Evolutionary conservation across 2,329 filamentous ascomycete genomes (phyloP), one percentile per base, ranked within the genome.

Genomic region (Penicillium griseofulvum): DNA sequence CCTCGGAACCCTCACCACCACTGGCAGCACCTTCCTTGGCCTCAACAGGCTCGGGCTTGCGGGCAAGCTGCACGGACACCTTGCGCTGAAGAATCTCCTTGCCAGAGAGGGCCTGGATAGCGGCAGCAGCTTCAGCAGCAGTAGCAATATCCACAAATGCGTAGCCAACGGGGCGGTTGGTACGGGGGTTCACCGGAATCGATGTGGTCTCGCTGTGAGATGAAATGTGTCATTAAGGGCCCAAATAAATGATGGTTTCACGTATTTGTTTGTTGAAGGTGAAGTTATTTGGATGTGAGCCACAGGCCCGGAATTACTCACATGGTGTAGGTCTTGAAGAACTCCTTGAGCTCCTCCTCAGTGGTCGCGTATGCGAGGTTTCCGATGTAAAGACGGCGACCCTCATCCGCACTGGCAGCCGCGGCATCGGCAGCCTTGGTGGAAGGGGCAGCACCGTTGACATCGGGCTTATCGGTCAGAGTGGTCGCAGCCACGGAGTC

Each of bases 351-450:
- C 88, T 97, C 91, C 88, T 90, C 94, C 90, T 97, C 94, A 79
- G 91, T 96, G 87, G 94, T 97, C 88, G 93, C 92, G 80, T 99
- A 99, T 74, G 94, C 94, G 87, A 99, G 90, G 85, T 99, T 99
- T 84, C 94, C 94, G 83, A 99, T 97, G 83, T 99, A 99, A 73
- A 99, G 89, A 83, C 94, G 91, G 83, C 94, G 91, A 79, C 94
- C 93, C 85, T 99, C 94, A 80, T 93, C 92, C 79, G 94, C 94
- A 82, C 91, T 96, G 81, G 91, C 91, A 78, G 94, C 88, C 75
- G 94, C 91, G 78, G 92, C 91, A 78, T 96, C 91, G 76, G 90
- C 64, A 37, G 68, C 88, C 80, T 89, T 84, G 71, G 87, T 83
- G 72, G 84, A 81, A 79, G 89, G 83, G 65, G 87, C 84, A 71